Conservation (phyloP, 352 stramenopile species). For the Globisporangium yorkense region DNA sequence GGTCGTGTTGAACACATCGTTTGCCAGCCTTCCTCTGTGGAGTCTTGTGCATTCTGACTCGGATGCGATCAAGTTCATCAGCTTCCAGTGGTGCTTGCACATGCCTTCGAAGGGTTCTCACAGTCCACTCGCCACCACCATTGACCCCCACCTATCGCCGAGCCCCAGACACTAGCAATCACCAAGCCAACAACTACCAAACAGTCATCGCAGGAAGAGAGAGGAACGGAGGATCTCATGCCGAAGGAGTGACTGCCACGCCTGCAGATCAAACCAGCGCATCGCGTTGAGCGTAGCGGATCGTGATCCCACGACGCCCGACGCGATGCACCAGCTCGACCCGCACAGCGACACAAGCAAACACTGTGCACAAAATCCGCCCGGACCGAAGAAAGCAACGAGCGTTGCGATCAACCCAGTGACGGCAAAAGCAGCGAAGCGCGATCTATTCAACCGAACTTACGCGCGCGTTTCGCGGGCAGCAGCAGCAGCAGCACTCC, state of each 20-base stretch:
- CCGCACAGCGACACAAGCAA: conserved; percentile 14
- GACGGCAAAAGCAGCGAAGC: conserved; percentile 55
- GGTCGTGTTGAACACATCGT: no score
- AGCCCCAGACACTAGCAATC: no score
- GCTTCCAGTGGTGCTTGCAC: no score
- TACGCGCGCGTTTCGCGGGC: conserved; percentile 6
- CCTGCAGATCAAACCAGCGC: background rate
- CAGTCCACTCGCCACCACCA: no score
- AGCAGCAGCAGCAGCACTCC: conserved; percentile 16
- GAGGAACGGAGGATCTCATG: conserved; percentile 39
- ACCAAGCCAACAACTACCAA: no score
- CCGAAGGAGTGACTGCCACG: conserved; percentile 11
- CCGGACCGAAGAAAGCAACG: conserved; percentile 88
- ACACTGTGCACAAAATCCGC: conserved; percentile 72
- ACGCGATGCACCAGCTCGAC: background rate
- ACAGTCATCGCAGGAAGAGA: background rate
- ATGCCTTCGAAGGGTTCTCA: no score
- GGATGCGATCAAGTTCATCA: no score
- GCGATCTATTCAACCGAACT: conserved; percentile 12
- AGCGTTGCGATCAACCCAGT: conserved; percentile 82
- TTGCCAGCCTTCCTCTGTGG: no score
- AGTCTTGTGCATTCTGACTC: no score
- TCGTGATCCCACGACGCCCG: no score
- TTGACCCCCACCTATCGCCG: no score
- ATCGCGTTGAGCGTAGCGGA: no score